Evolutionary conservation across 2,329 filamentous ascomycete genomes (phyloP).

Genomic region (Fusarium burgessii): DNA sequence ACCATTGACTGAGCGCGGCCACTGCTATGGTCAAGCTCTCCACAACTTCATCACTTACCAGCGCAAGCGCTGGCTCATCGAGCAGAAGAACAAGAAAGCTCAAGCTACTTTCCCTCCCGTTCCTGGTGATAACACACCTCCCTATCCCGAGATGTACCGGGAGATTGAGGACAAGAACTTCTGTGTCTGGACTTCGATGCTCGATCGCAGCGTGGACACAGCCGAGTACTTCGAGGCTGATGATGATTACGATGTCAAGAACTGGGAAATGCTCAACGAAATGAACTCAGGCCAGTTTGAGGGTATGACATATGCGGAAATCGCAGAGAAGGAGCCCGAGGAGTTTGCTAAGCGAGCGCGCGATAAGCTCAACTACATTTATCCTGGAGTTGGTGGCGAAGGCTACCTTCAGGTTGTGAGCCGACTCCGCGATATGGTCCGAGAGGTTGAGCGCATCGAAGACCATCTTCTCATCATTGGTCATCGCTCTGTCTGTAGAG

Average conservation of each 20-base stretch:
- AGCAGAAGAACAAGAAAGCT: conserved; percentile 82
- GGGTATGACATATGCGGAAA: conserved; percentile 93
- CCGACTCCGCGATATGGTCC: conserved; percentile 92
- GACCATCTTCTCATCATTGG: conserved; percentile 94
- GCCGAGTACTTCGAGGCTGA: conserved; percentile 90
- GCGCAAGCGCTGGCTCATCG: conserved; percentile 82
- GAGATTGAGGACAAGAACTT: conserved; percentile 86
- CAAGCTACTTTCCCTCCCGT: conserved; percentile 88
- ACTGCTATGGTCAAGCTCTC: conserved; percentile 81
- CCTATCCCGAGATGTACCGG: conserved; percentile 85
- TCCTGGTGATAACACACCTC: conserved; percentile 91
- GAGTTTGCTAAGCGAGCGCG: conserved; percentile 83
- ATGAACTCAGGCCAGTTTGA: conserved; percentile 94
- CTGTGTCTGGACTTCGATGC: conserved; percentile 98
- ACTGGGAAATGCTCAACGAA: conserved; percentile 98
- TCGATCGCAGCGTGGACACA: conserved; percentile 88
- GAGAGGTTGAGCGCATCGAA: conserved; percentile 96
- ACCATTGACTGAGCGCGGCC: conserved; percentile 82
- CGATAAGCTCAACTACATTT: conserved; percentile 96
- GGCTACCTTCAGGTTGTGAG: conserved; percentile 98
- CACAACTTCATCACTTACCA: conserved; percentile 87
- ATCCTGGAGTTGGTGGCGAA: conserved; percentile 94
- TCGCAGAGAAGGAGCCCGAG: conserved; percentile 79
- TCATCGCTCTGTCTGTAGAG: conserved; percentile 90
- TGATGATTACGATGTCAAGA: conserved; percentile 95